phyloP scores from a whole-genome alignment of 169 alveolate species.

The Eimeria zaria region DNA sequence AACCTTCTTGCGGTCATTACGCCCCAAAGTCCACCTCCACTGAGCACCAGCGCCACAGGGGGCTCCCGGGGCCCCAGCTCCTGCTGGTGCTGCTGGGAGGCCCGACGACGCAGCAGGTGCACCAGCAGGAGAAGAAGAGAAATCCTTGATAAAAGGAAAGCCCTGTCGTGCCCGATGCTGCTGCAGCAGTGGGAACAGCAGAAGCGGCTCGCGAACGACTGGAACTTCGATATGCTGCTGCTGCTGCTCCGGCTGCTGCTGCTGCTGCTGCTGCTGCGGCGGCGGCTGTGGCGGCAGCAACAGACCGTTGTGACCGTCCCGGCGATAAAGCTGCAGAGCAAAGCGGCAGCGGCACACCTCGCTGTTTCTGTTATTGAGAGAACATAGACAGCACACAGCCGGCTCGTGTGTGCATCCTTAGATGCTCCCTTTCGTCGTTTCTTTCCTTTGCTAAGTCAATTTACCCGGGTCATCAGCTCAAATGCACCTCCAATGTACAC shows the following conservation, averaged over 20 bases:
- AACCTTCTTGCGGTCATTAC: conserved; percentile 68
- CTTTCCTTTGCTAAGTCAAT: not conserved
- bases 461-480: not conserved
- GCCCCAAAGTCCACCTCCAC: conserved; percentile 77
- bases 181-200: conserved; percentile 69
- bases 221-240: conserved; percentile 29
- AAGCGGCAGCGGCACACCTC: not conserved
- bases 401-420: not conserved
- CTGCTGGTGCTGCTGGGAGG: conserved; percentile 30
- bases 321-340: conserved; percentile 51
- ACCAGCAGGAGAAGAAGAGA: conserved; percentile 26
- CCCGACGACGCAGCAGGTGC: conserved; percentile 47
- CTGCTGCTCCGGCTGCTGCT: conserved; percentile 9
- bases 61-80: not conserved
- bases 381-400: not conserved
- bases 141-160: conserved; percentile 6
- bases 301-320: conserved; percentile 38
- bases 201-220: conserved; percentile 36
- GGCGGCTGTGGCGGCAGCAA: conserved; percentile 32
- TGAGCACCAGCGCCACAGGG: conserved; percentile 65
- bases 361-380: not conserved
- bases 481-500: not conserved
- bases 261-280: conserved; percentile 54
- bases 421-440: not conserved
- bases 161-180: conserved; percentile 70